Base-by-base conservation (phyloP, 2,329 filamentous ascomycete species). In the Chaetomium sp. region DNA sequence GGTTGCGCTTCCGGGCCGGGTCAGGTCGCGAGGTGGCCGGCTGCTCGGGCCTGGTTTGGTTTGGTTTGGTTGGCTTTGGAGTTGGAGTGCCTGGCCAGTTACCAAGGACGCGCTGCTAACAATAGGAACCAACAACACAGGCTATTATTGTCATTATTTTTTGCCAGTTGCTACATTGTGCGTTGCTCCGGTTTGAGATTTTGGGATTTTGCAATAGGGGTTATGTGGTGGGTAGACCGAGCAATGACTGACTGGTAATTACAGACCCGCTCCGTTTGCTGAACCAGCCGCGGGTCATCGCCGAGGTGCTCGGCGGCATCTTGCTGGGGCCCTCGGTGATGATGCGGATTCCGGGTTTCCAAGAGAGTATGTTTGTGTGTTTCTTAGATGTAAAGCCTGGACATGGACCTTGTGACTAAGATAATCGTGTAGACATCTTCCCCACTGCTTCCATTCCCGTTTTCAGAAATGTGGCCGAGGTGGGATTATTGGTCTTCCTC, bases 271-370 rank as follows among this genome's bases (percentile, higher is more conserved):
- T 67, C 27, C 58, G 60, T n/a, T 57, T 63, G 48, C 46, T 67
- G 40, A 60, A 63, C 61, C 87, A 91, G 68, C 88, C 88, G 56
- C 80, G 85, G 54, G 88, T 91, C 58, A 90, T 91, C 62, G 86
- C 87, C 51, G 87, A 91, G 74, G 87, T 91, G 55, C 83, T 91
- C 54, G 87, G 85, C 41, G 88, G 88, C 57, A 87, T 91, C 64
- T 71, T 96, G 40, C 79, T 96, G 1, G 91, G 91, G 3, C 91
- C 91, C 1, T 94, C 91, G 0, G 87, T 95, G 27, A 87, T 95
- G 83, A 90, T 90, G 66, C 84, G 87, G 52, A 90, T 95, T 27
- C 89, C 89, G 1, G 84, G 85, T 41, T 96, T 95, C 73, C 77
- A 82, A 50, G 71, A 76, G 2, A 52, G 63, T 64, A 58, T 6